Conservation (phyloP, 495 filamentous ascomycete species). For the Cercophora sp. region DNA sequence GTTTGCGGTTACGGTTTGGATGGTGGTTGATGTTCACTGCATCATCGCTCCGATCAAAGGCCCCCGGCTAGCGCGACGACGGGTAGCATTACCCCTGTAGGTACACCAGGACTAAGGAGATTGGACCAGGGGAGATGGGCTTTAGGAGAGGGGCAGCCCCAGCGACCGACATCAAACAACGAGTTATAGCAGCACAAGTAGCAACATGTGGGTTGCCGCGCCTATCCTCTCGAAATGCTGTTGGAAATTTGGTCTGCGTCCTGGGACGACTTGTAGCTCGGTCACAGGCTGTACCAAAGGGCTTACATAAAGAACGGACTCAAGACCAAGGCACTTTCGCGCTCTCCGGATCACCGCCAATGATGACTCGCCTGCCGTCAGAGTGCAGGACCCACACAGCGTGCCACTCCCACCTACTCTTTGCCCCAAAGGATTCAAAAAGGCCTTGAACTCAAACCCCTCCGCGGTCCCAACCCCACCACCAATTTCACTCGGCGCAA, state of each 20-base stretch:
- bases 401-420: not conserved
- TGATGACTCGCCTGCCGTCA: slow-evolving; percentile 13
- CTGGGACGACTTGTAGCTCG: not conserved
- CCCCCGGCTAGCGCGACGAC: not conserved
- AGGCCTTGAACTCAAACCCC: slow-evolving; percentile 26
- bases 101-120: too few relatives aligned
- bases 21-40: slow-evolving; percentile 2
- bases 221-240: too few relatives aligned
- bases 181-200: too few relatives aligned
- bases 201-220: too few relatives aligned
- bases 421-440: slow-evolving; percentile 14
- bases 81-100: not conserved
- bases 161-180: not conserved
- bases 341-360: slow-evolving; percentile 15
- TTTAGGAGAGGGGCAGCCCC: too few relatives aligned
- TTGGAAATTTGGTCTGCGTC: too few relatives aligned
- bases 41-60: slow-evolving; percentile 6
- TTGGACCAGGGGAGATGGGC: too few relatives aligned
- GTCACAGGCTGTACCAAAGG: too few relatives aligned
- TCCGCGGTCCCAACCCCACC: slow-evolving; percentile 25
- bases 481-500: slow-evolving; percentile 18
- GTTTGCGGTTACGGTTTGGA: not conserved
- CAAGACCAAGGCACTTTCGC: too few relatives aligned
- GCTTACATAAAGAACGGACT: too few relatives aligned
- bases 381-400: not conserved